phyloP scores from a whole-genome alignment of 2,329 filamentous ascomycete species.

The Cercospora canescens region DNA sequence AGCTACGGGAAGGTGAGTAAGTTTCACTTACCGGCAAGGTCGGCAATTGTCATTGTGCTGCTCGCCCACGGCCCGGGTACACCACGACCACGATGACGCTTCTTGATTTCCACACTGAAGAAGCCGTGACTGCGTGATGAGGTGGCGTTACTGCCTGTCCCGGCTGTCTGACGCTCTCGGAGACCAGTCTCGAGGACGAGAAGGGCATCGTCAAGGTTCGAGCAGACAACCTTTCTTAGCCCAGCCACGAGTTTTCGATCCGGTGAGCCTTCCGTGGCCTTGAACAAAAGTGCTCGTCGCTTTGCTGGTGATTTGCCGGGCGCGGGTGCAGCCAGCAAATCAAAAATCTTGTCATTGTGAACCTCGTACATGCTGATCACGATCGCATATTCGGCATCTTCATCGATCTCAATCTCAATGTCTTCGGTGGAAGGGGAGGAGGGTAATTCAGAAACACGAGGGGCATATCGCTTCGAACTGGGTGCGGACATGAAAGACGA shows the following conservation, averaged over 20 bases:
- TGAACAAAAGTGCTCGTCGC: constrained; percentile 85
- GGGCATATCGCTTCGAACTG: constrained; percentile 58
- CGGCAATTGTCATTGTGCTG: constrained; percentile 82
- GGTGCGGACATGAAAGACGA: constrained; percentile 41
- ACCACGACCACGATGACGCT: constrained; percentile 55
- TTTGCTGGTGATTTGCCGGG: constrained; percentile 54
- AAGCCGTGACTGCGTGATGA: constrained; percentile 94
- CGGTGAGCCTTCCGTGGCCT: constrained; percentile 80
- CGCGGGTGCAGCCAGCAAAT: constrained; percentile 70
- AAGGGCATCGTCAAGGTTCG: constrained; percentile 77
- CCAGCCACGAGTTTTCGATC: constrained; percentile 96
- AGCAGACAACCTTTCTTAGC: constrained; percentile 84
- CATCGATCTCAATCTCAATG: constrained; percentile 66
- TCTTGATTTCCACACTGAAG: constrained; percentile 94
- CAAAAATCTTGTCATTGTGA: constrained; percentile 97
- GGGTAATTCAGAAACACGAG: constrained; percentile 70
- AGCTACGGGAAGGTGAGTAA: background rate
- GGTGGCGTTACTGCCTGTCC: constrained; percentile 89
- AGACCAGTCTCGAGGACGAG: constrained; percentile 88
- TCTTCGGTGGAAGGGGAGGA: constrained; percentile 73
- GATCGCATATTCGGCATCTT: constrained; percentile 77
- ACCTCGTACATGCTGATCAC: constrained; percentile 98
- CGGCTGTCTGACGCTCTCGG: constrained; percentile 81
- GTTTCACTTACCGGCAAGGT: constrained; percentile 68
- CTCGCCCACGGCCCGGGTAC: constrained; percentile 68